Conservation (phyloP, 495 filamentous ascomycete genomes). For the Aspergillus taichungensis region DNA sequence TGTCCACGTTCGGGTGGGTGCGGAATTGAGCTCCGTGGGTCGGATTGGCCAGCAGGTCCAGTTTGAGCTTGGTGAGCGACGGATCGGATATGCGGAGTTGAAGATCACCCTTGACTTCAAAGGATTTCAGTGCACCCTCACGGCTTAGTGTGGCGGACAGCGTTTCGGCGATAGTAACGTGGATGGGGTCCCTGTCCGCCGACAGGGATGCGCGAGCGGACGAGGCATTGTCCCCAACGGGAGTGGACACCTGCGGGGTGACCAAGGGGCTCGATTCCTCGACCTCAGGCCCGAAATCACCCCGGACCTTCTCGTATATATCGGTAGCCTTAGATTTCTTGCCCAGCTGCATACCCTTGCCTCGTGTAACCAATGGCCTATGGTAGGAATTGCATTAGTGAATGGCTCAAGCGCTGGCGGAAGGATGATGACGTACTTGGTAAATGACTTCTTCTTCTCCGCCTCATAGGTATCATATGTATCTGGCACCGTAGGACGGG, state of each 20-base stretch:
- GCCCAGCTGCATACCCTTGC: conserved; percentile 97
- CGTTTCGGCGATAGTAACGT: conserved; percentile 76
- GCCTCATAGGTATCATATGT: conserved; percentile 90
- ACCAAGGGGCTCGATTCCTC: conserved; percentile 73
- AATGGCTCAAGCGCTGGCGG: not conserved
- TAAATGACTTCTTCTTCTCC: conserved; percentile 84
- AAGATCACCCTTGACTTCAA: conserved; percentile 85
- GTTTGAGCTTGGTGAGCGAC: conserved; percentile 77
- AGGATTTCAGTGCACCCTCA: conserved; percentile 73
- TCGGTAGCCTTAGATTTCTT: conserved; percentile 95
- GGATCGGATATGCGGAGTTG: conserved; percentile 82
- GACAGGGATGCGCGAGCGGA: conserved; percentile 55
- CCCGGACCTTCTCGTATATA: conserved; percentile 92
- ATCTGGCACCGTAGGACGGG: conserved; percentile 61
- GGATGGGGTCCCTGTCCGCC: conserved; percentile 68
- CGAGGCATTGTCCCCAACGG: conserved; percentile 44
- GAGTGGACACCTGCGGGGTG: conserved; percentile 46
- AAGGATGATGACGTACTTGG: conserved; percentile 46
- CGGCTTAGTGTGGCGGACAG: conserved; percentile 81
- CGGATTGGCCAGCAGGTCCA: conserved; percentile 64
- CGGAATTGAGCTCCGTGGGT: conserved; percentile 78
- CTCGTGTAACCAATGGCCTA: conserved; percentile 62
- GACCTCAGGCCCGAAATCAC: conserved; percentile 71
- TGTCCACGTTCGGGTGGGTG: conserved; percentile 93
- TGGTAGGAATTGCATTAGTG: conserved; percentile 1